Base-by-base conservation (phyloP, 2,329 filamentous ascomycete genomes). In the Aureobasidium sp. region DNA sequence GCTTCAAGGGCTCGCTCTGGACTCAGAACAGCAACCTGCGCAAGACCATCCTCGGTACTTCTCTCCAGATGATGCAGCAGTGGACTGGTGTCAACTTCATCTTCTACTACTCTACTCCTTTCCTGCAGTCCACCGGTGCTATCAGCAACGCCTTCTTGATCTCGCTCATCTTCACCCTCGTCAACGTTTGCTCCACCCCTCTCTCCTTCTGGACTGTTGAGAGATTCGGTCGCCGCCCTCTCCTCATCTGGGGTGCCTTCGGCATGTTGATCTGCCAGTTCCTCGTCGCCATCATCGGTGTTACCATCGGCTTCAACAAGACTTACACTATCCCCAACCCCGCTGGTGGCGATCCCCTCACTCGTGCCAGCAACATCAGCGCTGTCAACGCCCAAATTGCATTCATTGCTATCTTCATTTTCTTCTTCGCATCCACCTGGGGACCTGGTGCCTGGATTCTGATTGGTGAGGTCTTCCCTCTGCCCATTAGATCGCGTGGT, bases 351-450 rank as follows among this genome's bases (percentile, higher is more conserved):
- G 44, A 71, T 76, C 56, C 58, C 72, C 6, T 40, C 8, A 40
- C 48, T 10, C 81, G 81, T 1, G 66, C 69, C 44, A 62, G 66
- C 60, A 69, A 69, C 62, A 56, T 62, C 51, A n/a, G 57, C 2
- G 70, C 74, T 7, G 71, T 77, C 61, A 73, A 70, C 55, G 81
- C 85, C 45, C 84, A 90, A 77, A 89, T 95, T 60, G 81, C 87
- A 57, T 93, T 94, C 74, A 93, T 93, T 66, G 86, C 84, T 74
- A 84, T 95, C 75, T 93, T 90, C 79, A 90, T 95, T 77, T 90
- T 88, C 79, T 91, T 85, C 79, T 95, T 95, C 69, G 89, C 89
- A 56, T 83, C 80, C 55, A 95, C 89, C 59, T 95, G 88, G 89
- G 89, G 89, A 50, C 88, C 88, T 6, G 85, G 76, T 53, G 78